Evolutionary conservation across 1,139 yeast genomes (phyloP).

Genomic region (Saccharomyces hybrid): DNA sequence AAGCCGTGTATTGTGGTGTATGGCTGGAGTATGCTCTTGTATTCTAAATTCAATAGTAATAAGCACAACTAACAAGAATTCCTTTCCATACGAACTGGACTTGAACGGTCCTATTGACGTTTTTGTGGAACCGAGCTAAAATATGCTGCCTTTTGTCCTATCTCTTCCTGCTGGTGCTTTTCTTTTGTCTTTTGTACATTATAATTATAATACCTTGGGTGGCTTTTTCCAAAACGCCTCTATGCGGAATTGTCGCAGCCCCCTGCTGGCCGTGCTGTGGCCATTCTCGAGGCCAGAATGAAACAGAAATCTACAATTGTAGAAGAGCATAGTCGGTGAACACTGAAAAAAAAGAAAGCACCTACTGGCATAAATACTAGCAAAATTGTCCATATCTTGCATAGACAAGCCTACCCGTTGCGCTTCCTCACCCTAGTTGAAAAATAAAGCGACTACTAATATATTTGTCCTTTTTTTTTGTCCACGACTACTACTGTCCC

Average conservation of each 20-base stretch:
- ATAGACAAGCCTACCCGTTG: too few species aligned
- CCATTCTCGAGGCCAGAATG: conserved; percentile 1
- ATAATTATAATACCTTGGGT: neutral
- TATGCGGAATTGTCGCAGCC: neutral
- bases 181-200: neutral
- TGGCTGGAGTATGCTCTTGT: neutral
- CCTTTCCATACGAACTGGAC: too few species aligned
- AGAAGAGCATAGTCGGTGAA: neutral
- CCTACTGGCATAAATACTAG: neutral
- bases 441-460: neutral
- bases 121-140: too few species aligned
- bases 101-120: neutral
- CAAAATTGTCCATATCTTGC: neutral
- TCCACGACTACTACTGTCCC: neutral
- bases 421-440: neutral
- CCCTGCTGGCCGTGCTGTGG: conserved; percentile 1
- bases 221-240: neutral
- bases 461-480: neutral
- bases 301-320: neutral
- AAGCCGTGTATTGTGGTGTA: neutral
- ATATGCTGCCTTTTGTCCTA: neutral
- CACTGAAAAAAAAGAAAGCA: neutral
- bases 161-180: neutral
- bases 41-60: too few species aligned
- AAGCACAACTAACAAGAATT: too few species aligned